Base-by-base conservation (phyloP, 2,329 filamentous ascomycete species). In the Blastomyces gilchristii region DNA sequence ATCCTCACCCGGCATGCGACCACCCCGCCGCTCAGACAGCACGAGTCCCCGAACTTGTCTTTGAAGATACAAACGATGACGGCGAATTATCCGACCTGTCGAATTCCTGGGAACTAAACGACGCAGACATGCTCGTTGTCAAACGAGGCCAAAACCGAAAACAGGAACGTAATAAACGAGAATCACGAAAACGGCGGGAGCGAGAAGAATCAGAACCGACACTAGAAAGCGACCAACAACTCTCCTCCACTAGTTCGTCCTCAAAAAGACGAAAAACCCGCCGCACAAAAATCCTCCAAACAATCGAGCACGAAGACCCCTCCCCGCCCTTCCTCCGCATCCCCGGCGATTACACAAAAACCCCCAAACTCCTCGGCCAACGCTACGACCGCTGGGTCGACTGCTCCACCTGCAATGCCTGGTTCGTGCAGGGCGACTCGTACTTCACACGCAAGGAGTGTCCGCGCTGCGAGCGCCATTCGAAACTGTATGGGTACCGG, bases 401-500 rank as follows among this genome's bases (percentile, higher is more conserved):
- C 66, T 99, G 94, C 77, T 89, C 86, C 60, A 91, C 89, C 34
- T 99, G 94, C 77, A 83, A 85, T 59, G 82, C 83, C 0, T 85
- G 87, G 64, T 99, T 97, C 72, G 88, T 97, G 6, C 93, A 97
- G 74, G 82, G 85, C 50, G 89, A 97, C 67, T 91, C 90, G 0
- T 97, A 96, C 73, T 87, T 87, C 67, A 97, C 92, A 0, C 85
- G 88, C 61, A 86, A 88, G 58, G 88, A 90, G 18, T 99, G 94
- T 73, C 92, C 91, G 3, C 85, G 94, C 7, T 99, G 94, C 74
- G 94, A 99, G 77, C 85, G 94, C 0, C 94, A 99, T 72, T 95
- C 90, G 18, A 97, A 96, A 78, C 79, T 99, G 0, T 99, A 97
- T 73, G 95, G 95, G 0, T 97, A 89, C 71, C 82, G 88, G 63